Conservation (phyloP, 352 stramenopile genomes). For the Phytophthora pistaciae region DNA sequence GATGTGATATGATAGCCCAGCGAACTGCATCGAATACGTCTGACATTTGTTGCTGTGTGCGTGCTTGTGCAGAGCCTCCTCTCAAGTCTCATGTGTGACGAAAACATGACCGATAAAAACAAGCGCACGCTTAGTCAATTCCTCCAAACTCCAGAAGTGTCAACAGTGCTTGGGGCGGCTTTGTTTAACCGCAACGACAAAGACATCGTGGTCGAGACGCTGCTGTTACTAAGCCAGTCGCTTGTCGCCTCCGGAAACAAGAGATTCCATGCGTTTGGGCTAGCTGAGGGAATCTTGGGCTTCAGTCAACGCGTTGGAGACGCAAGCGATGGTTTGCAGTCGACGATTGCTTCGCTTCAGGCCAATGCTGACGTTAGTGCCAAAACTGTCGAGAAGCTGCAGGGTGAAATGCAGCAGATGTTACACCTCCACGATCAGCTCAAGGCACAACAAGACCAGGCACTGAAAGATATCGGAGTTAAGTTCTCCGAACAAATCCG, state of each 20-base stretch:
- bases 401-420: slow-evolving; percentile 69
- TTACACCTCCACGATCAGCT: slow-evolving; percentile 62
- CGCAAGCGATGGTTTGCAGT: slow-evolving; percentile 65
- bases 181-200: slow-evolving; percentile 76
- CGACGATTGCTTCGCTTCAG: slow-evolving; percentile 58
- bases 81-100: slow-evolving; percentile 56
- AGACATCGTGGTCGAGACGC: slow-evolving; percentile 68
- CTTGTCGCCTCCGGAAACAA: slow-evolving; percentile 63
- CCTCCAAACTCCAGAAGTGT: slow-evolving; percentile 77
- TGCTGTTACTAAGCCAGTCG: slow-evolving; percentile 66
- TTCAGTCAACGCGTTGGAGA: slow-evolving; percentile 64
- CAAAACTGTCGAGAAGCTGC: slow-evolving; percentile 62
- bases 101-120: slow-evolving; percentile 66
- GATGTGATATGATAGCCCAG: neutral
- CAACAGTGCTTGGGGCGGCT: slow-evolving; percentile 61
- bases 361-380: slow-evolving; percentile 52
- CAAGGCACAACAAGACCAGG: slow-evolving; percentile 71
- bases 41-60: slow-evolving; percentile 6
- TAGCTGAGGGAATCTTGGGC: slow-evolving; percentile 71
- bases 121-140: slow-evolving; percentile 78
- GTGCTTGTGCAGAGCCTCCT: slow-evolving; percentile 58
- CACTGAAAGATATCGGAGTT: slow-evolving; percentile 61
- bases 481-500: slow-evolving; percentile 75
- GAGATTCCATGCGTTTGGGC: slow-evolving; percentile 62
- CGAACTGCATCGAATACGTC: neutral